Evolutionary conservation across 805 yeast species (phyloP).

Genomic region (Nakazawaea anatomiae): DNA sequence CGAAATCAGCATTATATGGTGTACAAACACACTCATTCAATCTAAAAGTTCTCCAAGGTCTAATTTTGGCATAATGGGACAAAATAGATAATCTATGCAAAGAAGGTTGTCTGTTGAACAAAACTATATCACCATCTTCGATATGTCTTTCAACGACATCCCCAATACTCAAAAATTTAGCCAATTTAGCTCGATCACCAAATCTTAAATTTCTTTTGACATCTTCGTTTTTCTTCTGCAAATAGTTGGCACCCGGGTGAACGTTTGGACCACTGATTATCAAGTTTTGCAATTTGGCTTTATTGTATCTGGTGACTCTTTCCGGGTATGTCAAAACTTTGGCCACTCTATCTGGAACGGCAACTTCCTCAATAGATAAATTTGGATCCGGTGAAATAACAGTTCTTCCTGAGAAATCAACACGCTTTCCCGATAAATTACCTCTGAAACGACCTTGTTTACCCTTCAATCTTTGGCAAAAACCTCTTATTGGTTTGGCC

Average conservation of each 20-base stretch:
- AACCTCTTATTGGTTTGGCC: constrained; percentile 83
- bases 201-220: constrained; percentile 84
- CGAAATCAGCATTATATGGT: constrained; percentile 98
- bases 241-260: constrained; percentile 96
- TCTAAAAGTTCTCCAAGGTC: constrained; percentile 98
- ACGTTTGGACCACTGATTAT: constrained; percentile 78
- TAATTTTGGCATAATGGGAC: constrained; percentile 90
- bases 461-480: constrained; percentile 96
- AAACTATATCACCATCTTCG: constrained; percentile 94
- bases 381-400: constrained; percentile 99
- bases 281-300: constrained; percentile 65
- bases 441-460: constrained; percentile 99
- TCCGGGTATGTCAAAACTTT: constrained; percentile 95
- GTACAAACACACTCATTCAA: constrained; percentile 98
- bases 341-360: constrained; percentile 96
- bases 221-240: constrained; percentile 74
- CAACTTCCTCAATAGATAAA: constrained; percentile 90
- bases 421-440: constrained; percentile 95
- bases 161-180: constrained; percentile 73
- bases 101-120: constrained; percentile 97
- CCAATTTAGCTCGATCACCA: constrained; percentile 77
- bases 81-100: constrained; percentile 90
- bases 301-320: constrained; percentile 83
- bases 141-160: constrained; percentile 95
- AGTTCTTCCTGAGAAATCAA: constrained; percentile 96